Evolutionary conservation across 306 rosid species (phyloP).

Genomic region (Cucurbita maxima): DNA sequence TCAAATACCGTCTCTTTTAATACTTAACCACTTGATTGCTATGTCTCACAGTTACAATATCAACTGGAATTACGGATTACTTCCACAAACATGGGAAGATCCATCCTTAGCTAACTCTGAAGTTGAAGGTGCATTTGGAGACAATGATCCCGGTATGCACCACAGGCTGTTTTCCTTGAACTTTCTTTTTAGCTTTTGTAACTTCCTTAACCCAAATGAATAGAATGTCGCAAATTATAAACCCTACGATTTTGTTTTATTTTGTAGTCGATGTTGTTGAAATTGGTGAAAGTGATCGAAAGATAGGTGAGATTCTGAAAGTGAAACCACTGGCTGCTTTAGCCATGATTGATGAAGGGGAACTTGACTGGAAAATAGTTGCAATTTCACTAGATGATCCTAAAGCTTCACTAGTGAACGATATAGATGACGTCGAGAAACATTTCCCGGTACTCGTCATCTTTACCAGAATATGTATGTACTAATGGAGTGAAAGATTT

Average conservation of each 20-base stretch:
- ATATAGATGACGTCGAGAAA: constrained; percentile 73
- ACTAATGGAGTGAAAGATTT: not conserved
- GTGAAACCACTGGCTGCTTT: constrained; percentile 90
- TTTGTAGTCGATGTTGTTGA: constrained; percentile 82
- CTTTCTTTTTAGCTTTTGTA: not conserved
- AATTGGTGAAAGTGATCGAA: constrained; percentile 56
- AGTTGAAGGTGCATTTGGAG: constrained; percentile 91
- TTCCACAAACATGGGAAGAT: constrained; percentile 98
- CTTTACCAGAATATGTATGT: not conserved
- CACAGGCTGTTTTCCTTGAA: not conserved
- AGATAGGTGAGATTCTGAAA: constrained; percentile 66
- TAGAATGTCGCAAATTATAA: not conserved
- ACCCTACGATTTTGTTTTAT: not conserved
- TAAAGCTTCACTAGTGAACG: constrained; percentile 68
- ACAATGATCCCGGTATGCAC: constrained; percentile 72
- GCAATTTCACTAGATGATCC: constrained; percentile 95
- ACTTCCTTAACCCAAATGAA: not conserved
- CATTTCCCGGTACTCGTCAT: constrained; percentile 71
- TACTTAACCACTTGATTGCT: not conserved
- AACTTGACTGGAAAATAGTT: constrained; percentile 97
- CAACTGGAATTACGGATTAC: constrained; percentile 89
- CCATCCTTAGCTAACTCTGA: constrained; percentile 69
- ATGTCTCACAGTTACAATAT: constrained; percentile 51
- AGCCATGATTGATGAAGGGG: constrained; percentile 99
- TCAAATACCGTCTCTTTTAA: not conserved